Evolutionary conservation across 1,284 basidiomycete species (phyloP), one percentile per base, ranked within the genome.

Genomic region (Schizophyllum amplum): DNA sequence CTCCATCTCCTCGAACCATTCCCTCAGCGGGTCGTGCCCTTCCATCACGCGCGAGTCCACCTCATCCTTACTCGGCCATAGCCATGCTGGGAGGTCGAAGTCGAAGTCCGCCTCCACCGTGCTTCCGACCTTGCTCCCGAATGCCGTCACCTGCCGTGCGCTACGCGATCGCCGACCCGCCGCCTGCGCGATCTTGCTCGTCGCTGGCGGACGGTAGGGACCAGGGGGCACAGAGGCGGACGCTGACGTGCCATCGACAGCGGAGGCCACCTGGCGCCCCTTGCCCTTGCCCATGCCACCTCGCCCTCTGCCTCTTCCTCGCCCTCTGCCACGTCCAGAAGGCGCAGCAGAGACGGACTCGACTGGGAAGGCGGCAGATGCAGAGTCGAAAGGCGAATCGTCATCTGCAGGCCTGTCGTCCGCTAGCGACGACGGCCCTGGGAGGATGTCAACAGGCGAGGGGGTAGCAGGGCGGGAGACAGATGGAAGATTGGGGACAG

Each of bases 351-450:
- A 42, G 7, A 42, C 17, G 13, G 33, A 42, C 33, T 42, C 33
- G 33, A 27, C 47, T 24, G 69, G 57, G 42, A 56, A 60, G 11
- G 64, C 65, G 24, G 27, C 49, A 21, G 24, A 23, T 52, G 25
- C 20, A 55, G 54, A 24, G 21, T n/a, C 47, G 26, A 47, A 47
- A 7, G 53, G 48, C n/a, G 53, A 54, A 13, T 47, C 54, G 1
- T 49, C 26, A 9, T 27, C 26, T 21, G 58, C 57, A 13, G 56
- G 56, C 42, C 51, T 21, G 17, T 57, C 55, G n/a, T 58, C 60
- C 13, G 57, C 50, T 23, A 58, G 55, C 17, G 57, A 50, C 25
- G 33, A 42, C 11, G 33, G 33, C 33, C 33, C 33, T 42, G 33
- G 33, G 11, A 13, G 33, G 13, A 42, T 9, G 33, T 42, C 33